Conservation (phyloP, 805 yeast species). For the Barnettozyma populi region DNA sequence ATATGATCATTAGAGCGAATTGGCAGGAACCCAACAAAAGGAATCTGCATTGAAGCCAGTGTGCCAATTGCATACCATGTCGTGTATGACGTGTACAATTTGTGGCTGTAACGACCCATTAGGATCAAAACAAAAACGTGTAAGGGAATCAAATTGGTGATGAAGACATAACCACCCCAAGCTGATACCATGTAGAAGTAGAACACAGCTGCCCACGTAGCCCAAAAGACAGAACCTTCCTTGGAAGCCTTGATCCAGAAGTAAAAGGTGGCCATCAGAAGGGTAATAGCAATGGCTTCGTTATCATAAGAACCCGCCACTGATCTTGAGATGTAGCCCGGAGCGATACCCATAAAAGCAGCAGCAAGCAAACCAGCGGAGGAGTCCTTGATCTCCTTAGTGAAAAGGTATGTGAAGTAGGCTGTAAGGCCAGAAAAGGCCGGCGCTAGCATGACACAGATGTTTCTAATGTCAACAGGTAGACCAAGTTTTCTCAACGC, state of each 20-base stretch:
- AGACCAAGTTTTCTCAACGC: conserved; percentile 56
- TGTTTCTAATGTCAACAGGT: conserved; percentile 91
- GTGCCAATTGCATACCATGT: conserved; percentile 98
- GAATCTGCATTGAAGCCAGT: conserved; percentile 98
- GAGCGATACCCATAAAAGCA: conserved; percentile 93
- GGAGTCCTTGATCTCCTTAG: conserved; percentile 83
- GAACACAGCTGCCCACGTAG: conserved; percentile 74
- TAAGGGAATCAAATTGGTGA: conserved; percentile 93
- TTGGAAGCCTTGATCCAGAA: conserved; percentile 94
- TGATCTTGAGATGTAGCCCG: conserved; percentile 96
- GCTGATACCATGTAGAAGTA: conserved; percentile 99
- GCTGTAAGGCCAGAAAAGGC: conserved; percentile 94
- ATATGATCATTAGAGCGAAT: conserved; percentile 96
- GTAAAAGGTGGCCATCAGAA: conserved; percentile 91
- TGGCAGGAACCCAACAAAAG: conserved; percentile 96
- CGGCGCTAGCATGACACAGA: conserved; percentile 95
- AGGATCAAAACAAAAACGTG: conserved; percentile 85
- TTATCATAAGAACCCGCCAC: conserved; percentile 99
- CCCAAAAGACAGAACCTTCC: conserved; percentile 82
- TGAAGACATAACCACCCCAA: conserved; percentile 99
- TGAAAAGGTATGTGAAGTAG: conserved; percentile 77
- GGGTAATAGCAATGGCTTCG: conserved; percentile 96
- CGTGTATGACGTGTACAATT: conserved; percentile 83
- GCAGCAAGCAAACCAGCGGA: conserved; percentile 92
- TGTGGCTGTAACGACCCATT: conserved; percentile 90